Conservation (phyloP, 345 rosid genomes). For the Gossypium arboreum region DNA sequence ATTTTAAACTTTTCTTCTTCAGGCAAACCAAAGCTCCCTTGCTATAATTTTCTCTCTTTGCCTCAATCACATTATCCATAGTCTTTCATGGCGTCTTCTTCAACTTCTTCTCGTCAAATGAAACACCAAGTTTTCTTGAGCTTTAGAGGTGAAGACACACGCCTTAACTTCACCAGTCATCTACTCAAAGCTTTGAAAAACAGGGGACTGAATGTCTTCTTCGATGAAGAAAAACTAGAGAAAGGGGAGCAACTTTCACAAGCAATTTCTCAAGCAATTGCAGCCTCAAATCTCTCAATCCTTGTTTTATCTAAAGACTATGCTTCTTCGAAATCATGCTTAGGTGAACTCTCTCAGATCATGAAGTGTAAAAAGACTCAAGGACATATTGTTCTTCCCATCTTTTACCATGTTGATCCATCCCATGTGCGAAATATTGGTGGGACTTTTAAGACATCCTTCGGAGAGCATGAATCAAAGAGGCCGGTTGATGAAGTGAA, state of each 20-base stretch:
- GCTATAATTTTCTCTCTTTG: neutral
- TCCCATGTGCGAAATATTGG: neutral
- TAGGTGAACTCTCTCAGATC: neutral
- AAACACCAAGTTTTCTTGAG: neutral
- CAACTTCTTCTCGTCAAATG: neutral
- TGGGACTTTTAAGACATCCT: neutral
- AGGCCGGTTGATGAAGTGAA: too few relatives aligned
- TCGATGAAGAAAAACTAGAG: neutral
- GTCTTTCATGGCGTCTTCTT: neutral
- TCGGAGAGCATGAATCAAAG: neutral
- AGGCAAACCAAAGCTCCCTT: too few relatives aligned
- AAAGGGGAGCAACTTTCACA: neutral
- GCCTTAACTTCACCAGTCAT: neutral
- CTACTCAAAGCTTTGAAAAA: neutral
- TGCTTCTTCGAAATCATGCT: constrained; percentile 1
- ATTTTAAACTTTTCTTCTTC: too few relatives aligned
- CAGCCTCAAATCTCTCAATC: neutral
- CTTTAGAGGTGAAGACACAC: neutral
- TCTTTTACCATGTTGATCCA: neutral
- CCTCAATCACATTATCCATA: neutral
- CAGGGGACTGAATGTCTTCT: neutral
- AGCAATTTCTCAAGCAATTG: neutral
- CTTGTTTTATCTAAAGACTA: neutral
- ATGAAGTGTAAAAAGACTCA: too few relatives aligned
- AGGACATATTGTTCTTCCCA: neutral